Evolutionary conservation across 345 rosid genomes (phyloP).

Genomic region (Moringa oleifera): DNA sequence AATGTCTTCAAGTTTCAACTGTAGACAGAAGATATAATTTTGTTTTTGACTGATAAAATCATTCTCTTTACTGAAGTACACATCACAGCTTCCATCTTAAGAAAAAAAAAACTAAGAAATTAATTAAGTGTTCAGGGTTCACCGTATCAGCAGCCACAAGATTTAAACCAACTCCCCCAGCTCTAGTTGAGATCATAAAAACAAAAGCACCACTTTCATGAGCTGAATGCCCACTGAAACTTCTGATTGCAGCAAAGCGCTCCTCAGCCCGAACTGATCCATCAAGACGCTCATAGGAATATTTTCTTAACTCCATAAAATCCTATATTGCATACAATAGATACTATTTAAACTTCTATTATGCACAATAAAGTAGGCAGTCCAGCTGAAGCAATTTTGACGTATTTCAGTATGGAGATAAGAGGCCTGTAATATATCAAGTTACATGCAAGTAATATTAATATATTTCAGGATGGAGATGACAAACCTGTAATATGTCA

Average conservation of each 20-base stretch:
- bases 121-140: constrained; percentile 17
- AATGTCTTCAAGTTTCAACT: too few species aligned
- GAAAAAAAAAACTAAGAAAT: neutral
- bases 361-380: neutral
- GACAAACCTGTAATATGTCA: constrained; percentile 75
- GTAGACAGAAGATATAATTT: too few species aligned
- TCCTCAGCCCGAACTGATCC: constrained; percentile 94
- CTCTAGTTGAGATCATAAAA: constrained; percentile 90
- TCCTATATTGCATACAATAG: constrained; percentile 39
- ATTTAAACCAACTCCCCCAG: constrained; percentile 95
- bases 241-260: constrained; percentile 86
- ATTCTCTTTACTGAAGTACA: too few species aligned
- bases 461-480: too few species aligned
- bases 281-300: constrained; percentile 94
- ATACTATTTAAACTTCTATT: neutral
- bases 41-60: too few species aligned
- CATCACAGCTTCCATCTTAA: neutral
- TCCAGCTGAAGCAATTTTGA: constrained; percentile 7
- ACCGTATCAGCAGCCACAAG: constrained; percentile 94
- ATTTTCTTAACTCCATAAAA: constrained; percentile 71
- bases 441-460: too few species aligned
- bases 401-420: neutral
- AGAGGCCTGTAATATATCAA: too few species aligned
- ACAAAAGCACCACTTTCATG: constrained; percentile 54
- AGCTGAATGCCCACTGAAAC: constrained; percentile 47